phyloP scores from a whole-genome alignment of 2,329 filamentous ascomycete species.

The Nigrograna mackinnonii region DNA sequence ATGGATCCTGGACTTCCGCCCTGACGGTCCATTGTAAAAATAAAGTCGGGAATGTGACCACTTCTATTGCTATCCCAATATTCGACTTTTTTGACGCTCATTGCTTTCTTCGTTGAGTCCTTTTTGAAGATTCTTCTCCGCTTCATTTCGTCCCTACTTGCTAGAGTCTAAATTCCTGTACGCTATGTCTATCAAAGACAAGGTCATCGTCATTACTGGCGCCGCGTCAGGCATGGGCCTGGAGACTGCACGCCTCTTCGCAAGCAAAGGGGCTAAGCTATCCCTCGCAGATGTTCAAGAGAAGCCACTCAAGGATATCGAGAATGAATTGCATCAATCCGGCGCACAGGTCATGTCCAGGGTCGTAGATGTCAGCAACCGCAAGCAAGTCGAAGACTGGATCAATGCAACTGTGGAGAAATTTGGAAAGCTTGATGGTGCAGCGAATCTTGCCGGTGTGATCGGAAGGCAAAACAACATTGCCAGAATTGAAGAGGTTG shows the following conservation, averaged over 20 bases:
- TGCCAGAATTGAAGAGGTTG: slow-evolving; percentile 13
- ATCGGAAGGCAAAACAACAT: slow-evolving; percentile 19
- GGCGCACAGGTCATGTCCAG: slow-evolving; percentile 32
- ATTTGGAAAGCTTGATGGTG: slow-evolving; percentile 39
- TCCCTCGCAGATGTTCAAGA: slow-evolving; percentile 34
- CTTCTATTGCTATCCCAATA: too few species aligned
- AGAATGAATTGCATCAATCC: slow-evolving; percentile 19
- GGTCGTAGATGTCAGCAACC: slow-evolving; percentile 50
- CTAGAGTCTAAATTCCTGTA: too few species aligned
- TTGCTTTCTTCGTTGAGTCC: background rate
- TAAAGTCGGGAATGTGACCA: too few species aligned
- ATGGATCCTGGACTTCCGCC: too few species aligned
- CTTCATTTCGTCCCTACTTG: slow-evolving; percentile 1
- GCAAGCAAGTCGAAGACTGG: slow-evolving; percentile 41
- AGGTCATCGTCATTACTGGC: slow-evolving; percentile 24
- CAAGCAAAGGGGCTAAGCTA: slow-evolving; percentile 41
- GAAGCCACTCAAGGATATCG: slow-evolving; percentile 41
- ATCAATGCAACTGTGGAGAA: slow-evolving; percentile 36
- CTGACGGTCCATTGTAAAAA: too few species aligned
- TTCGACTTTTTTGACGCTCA: background rate
- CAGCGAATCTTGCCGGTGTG: slow-evolving; percentile 45
- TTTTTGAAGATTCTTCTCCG: background rate
- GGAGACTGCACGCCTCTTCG: slow-evolving; percentile 48
- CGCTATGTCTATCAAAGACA: slow-evolving; percentile 27
- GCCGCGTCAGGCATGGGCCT: slow-evolving; percentile 49